phyloP scores from a whole-genome alignment of 2,329 filamentous ascomycete species.

The Fusarium agapanthi region DNA sequence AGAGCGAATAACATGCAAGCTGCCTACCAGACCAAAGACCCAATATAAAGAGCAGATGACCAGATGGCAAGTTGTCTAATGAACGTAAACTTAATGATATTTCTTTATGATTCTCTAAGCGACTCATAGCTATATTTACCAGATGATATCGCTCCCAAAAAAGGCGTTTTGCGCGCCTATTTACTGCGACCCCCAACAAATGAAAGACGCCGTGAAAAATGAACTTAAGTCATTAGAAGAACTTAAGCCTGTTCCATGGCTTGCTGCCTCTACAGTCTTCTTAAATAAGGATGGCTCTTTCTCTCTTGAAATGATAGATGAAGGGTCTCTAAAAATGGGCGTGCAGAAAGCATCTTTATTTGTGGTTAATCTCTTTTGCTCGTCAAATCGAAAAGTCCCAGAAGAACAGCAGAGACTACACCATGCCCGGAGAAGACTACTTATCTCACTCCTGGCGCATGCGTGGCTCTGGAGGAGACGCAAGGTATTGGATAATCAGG shows the following conservation, averaged over 20 bases:
- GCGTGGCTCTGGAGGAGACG: not conserved
- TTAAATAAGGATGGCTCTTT: not conserved
- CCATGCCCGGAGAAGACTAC: not conserved
- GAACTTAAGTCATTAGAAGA: not conserved
- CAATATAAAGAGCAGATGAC: not conserved
- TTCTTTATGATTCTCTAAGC: not conserved
- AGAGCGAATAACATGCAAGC: not conserved
- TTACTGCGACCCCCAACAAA: not conserved
- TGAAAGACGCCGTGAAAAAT: not conserved
- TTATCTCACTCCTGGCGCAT: not conserved
- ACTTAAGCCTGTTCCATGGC: not conserved
- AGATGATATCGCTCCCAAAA: not conserved
- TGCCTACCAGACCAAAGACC: not conserved
- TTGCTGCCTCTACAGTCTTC: not conserved
- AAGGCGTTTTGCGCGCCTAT: not conserved
- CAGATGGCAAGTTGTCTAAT: not conserved
- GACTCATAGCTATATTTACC: not conserved
- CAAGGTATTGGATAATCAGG: not conserved
- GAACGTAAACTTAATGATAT: not conserved
- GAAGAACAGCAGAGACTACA: not conserved
- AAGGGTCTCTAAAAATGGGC: not conserved
- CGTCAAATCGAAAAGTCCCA: not conserved
- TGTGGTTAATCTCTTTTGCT: not conserved
- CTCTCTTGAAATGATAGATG: not conserved
- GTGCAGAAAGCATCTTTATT: not conserved